phyloP scores from a whole-genome alignment of 2,329 filamentous ascomycete genomes.

The Mycosphaerella sp. region DNA sequence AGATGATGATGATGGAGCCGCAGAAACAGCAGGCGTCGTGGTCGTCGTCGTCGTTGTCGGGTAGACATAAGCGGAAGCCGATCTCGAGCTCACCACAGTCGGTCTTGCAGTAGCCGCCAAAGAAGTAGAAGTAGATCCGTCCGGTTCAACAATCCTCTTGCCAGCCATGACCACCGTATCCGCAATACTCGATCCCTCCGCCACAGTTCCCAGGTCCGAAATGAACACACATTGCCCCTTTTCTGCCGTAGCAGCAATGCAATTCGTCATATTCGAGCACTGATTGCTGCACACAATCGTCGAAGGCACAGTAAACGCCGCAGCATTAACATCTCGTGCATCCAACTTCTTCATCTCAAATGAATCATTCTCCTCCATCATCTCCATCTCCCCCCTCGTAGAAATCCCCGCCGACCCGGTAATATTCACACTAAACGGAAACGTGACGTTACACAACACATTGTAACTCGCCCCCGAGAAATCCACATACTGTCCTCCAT shows the following conservation, averaged over 20 bases:
- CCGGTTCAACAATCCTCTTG: conserved; percentile 9
- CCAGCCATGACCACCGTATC: conserved; percentile 20
- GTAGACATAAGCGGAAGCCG: conserved; percentile 6
- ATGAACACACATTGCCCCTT: conserved; percentile 18
- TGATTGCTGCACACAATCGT: conserved; percentile 20
- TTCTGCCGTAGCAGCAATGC: conserved; percentile 17
- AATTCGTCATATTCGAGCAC: conserved; percentile 17
- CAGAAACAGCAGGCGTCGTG: neutral
- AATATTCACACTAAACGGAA: conserved; percentile 11
- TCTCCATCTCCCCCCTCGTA: neutral
- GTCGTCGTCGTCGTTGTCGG: conserved; percentile 3
- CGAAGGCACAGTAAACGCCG: neutral
- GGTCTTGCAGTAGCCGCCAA: conserved; percentile 3
- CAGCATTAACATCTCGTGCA: neutral
- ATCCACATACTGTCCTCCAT: conserved; percentile 23
- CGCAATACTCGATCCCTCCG: conserved; percentile 11
- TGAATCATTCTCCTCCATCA: neutral
- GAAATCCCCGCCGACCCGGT: neutral
- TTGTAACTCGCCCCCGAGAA: conserved; percentile 23
- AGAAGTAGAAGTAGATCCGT: conserved; percentile 7
- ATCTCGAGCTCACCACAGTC: conserved; percentile 8
- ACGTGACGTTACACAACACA: conserved; percentile 25
- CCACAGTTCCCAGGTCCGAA: conserved; percentile 11
- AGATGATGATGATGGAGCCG: neutral
- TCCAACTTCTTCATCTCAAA: neutral